Evolutionary conservation across 192 early-diverging fungal species (phyloP), one percentile per base, ranked within the genome.

Genomic region (Umbelopsis sp.): DNA sequence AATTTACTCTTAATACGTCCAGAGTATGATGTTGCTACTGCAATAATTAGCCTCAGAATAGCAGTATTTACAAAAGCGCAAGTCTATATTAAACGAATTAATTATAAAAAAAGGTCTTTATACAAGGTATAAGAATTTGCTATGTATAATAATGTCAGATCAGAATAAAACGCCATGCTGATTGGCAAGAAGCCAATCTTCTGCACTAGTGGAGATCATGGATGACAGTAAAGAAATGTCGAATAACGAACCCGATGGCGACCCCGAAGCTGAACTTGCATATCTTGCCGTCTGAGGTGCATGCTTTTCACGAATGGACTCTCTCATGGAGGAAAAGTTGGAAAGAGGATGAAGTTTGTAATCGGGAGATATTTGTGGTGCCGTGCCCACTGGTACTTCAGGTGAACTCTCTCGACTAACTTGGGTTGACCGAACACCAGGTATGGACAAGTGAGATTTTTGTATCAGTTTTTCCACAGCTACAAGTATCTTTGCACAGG

Each of bases 311-410:
- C 34, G 20, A 17, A 67, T 67, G 0, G 38, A 44, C 41, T 67
- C 66, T 16, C 66, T 25, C 66, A 67, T 45, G 16, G 45, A 24
- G 24, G 43, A 25, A 43, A 67, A 67, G 66, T 24, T 47, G 22
- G 66, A 67, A 9, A 67, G 66, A 1, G 66, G 66, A 24, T 67
- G 66, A 4, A 67, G 66, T n/a, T 67, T 67, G 66, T 67, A 67
- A 4, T 67, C 66, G 3, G 66, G 43, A 38, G 66, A 67, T 25
- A 47, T 67, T 43, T 67, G 66, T n/a, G 66, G 41, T 34, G 66
- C 12, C 22, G 21, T 16, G 14, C 11, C 38, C 2, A 9, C 38
- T 25, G 43, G 10, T 14, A 41, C 41, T 43, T 67, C 66, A 29
- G 66, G 66, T 21, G 66, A 45, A 12, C 43, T 67, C 3, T 67